Evolutionary conservation across 306 rosid species (phyloP).

Genomic region (Rosa multiflora): DNA sequence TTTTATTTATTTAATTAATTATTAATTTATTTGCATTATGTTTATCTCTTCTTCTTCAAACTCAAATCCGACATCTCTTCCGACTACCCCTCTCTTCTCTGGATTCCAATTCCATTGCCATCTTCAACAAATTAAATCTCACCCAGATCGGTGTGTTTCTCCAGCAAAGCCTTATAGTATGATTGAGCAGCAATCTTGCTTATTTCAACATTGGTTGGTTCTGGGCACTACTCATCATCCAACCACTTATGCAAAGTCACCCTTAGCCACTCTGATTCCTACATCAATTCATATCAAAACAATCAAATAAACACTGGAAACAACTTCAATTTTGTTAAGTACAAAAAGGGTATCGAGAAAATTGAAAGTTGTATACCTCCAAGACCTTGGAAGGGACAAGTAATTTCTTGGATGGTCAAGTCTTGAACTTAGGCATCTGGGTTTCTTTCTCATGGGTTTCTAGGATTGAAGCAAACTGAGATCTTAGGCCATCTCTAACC

Average conservation of each 20-base stretch:
- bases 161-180: slow-evolving; percentile 57
- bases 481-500: no score
- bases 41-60: no score
- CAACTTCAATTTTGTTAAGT: not conserved
- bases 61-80: no score
- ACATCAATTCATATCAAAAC: not conserved
- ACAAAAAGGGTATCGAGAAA: not conserved
- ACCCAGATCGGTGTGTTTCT: slow-evolving; percentile 63
- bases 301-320: not conserved
- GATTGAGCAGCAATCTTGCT: slow-evolving; percentile 84
- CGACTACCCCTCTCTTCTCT: not conserved
- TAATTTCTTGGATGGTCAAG: slow-evolving; percentile 68
- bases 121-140: slow-evolving; percentile 77
- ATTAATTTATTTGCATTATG: no score
- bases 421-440: slow-evolving; percentile 50
- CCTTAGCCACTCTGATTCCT: slow-evolving; percentile 98
- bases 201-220: slow-evolving; percentile 79
- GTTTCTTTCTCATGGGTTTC: slow-evolving; percentile 23
- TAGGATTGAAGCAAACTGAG: slow-evolving; percentile 24
- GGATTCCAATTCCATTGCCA: slow-evolving; percentile 62
- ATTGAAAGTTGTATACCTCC: slow-evolving; percentile 41
- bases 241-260: slow-evolving; percentile 74
- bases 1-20: no score
- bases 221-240: slow-evolving; percentile 96
- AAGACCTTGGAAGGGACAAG: slow-evolving; percentile 62